Conservation (phyloP, 2,329 filamentous ascomycete species). For the Ascochyta fabae region DNA sequence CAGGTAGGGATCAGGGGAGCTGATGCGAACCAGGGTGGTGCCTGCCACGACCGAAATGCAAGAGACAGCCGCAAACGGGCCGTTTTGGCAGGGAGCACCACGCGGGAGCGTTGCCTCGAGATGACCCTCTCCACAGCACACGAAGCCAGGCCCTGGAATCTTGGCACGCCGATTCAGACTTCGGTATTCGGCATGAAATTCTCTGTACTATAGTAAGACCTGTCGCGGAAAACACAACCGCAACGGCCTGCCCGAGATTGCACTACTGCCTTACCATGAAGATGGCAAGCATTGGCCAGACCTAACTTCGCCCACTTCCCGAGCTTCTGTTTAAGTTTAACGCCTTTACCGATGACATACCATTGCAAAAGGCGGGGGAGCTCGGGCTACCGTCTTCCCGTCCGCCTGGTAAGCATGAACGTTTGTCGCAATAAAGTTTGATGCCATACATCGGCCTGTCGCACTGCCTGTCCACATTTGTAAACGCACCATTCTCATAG, state of each 20-base stretch:
- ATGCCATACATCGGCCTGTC: background rate
- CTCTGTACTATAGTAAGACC: background rate
- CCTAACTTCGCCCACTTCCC: background rate
- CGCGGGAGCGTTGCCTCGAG: conserved; percentile 11
- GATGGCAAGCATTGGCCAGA: background rate
- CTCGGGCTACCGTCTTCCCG: conserved; percentile 14
- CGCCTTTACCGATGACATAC: background rate
- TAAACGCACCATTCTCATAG: background rate
- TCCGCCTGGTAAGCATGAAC: conserved; percentile 11
- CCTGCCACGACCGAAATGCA: conserved; percentile 15
- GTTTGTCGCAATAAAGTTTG: conserved; percentile 6
- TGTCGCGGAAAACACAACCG: background rate
- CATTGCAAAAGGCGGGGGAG: conserved; percentile 15
- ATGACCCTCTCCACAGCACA: conserved; percentile 10
- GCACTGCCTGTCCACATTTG: no score
- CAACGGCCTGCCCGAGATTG: conserved; percentile 1
- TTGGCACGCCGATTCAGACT: background rate
- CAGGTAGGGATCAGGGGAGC: conserved; percentile 10
- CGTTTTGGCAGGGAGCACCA: conserved; percentile 16
- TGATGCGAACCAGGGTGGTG: conserved; percentile 12
- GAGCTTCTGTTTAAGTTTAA: background rate
- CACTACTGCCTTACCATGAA: background rate
- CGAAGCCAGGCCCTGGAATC: background rate
- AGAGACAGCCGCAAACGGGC: conserved; percentile 19
- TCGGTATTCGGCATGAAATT: conserved; percentile 10